A percentile compares a stretch with the other conserved stretches of the same genome.
phyloP scores from a whole-genome alignment of 148 eudicot species.

The Spergularia marina region DNA sequence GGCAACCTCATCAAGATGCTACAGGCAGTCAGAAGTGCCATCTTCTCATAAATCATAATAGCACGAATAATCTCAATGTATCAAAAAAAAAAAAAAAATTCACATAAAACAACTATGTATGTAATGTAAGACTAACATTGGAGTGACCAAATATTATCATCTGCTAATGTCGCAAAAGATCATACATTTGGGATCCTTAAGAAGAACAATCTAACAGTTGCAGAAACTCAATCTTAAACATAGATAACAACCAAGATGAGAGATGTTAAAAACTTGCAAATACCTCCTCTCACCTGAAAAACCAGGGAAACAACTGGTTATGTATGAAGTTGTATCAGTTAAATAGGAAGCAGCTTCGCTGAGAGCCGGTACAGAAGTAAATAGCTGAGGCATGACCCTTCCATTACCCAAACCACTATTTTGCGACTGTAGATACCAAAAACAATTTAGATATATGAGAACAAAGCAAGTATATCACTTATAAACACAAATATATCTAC shows the following conservation, averaged over 20 bases:
- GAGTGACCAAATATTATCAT: neutral
- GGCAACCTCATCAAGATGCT: conserved; percentile 12
- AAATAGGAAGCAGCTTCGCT: conserved; percentile 79
- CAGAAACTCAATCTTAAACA: neutral
- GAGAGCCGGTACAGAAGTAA: conserved; percentile 71
- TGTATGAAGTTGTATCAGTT: conserved; percentile 62
- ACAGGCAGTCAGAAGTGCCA: neutral
- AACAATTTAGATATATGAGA: conserved; percentile 8
- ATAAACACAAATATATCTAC: neutral
- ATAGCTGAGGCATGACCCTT: conserved; percentile 47
- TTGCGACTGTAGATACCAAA: conserved; percentile 47
- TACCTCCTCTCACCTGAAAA: conserved; percentile 40
- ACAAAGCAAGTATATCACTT: neutral
- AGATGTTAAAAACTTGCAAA: neutral
- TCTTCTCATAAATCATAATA: conserved; percentile 2
- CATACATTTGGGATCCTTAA: neutral
- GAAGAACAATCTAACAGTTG: neutral
- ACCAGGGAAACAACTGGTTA: conserved; percentile 65
- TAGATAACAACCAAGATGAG: neutral
- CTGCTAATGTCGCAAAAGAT: neutral
- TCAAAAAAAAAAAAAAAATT: neutral
- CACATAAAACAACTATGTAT: neutral
- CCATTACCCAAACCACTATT: conserved; percentile 37
- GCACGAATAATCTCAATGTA: neutral
- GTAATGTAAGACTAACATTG: neutral